Percentiles rank a stretch among this genome's conserved stretches.
Evolutionary conservation across 2,329 filamentous ascomycete genomes (phyloP).

Genomic region (Pseudopyrenochaeta lycopersici): DNA sequence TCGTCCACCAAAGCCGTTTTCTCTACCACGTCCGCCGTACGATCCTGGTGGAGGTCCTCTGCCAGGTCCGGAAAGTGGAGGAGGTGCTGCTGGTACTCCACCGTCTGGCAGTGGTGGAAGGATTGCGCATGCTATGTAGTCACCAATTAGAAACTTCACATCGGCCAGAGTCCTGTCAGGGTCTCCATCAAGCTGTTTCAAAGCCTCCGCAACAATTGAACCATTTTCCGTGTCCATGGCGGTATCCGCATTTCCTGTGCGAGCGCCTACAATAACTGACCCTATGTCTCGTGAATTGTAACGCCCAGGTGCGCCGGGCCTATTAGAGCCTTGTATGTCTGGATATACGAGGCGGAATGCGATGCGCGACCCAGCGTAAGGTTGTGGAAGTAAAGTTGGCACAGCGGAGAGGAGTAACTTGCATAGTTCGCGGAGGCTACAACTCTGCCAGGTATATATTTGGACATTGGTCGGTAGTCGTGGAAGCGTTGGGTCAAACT

Average conservation of each 20-base stretch:
- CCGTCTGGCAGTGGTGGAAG: slow-evolving; percentile 79
- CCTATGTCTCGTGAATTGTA: slow-evolving; percentile 85
- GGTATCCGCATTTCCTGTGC: slow-evolving; percentile 32
- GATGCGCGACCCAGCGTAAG: slow-evolving; percentile 82
- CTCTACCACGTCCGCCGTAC: slow-evolving; percentile 38
- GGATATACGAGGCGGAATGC: slow-evolving; percentile 87
- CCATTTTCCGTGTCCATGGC: slow-evolving; percentile 22
- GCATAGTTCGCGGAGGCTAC: slow-evolving; percentile 82
- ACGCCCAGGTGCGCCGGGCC: slow-evolving; percentile 60
- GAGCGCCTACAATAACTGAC: slow-evolving; percentile 74
- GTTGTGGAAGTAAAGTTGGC: slow-evolving; percentile 74
- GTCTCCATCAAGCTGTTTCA: slow-evolving; percentile 64
- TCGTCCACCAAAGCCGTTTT: slow-evolving; percentile 45
- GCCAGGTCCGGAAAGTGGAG: slow-evolving; percentile 50
- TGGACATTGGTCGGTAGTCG: slow-evolving; percentile 73
- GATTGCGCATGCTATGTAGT: slow-evolving; percentile 86
- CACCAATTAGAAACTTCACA: slow-evolving; percentile 84
- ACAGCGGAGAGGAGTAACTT: slow-evolving; percentile 76
- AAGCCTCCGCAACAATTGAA: slow-evolving; percentile 34
- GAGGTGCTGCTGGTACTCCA: slow-evolving; percentile 70
- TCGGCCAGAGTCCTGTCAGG: slow-evolving; percentile 78
- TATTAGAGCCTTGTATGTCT: slow-evolving; percentile 66
- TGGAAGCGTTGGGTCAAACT: slow-evolving; percentile 67
- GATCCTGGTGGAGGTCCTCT: slow-evolving; percentile 38
- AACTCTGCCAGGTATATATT: slow-evolving; percentile 87